phyloP scores from a whole-genome alignment of 192 early-diverging fungal genomes.

The Coemansia sp. region DNA sequence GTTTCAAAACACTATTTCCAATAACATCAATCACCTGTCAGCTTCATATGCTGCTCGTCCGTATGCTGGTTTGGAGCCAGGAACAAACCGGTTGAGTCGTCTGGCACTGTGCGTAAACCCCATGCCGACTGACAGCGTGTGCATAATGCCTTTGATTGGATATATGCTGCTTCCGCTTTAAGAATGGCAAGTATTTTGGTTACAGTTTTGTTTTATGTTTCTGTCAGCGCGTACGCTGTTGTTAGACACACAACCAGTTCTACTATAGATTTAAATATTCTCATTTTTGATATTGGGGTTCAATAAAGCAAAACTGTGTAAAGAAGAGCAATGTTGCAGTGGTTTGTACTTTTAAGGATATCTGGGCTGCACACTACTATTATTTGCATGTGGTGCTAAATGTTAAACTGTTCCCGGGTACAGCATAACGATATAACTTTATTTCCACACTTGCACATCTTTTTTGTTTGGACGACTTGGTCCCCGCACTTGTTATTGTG shows the following conservation, averaged over 20 bases:
- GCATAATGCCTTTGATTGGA: conserved; percentile 39
- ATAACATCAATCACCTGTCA: conserved; percentile 31
- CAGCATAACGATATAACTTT: background rate
- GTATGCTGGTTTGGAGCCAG: conserved; percentile 21
- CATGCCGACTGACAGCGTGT: conserved; percentile 21
- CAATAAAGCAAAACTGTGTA: no score
- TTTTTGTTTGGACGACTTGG: background rate
- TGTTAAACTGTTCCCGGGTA: background rate
- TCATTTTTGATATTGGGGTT: background rate
- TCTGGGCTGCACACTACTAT: no score
- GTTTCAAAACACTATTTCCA: conserved; percentile 30
- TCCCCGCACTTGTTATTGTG: background rate
- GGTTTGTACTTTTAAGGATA: no score
- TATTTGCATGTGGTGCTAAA: background rate
- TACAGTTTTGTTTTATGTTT: conserved; percentile 31
- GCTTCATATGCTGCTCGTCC: conserved; percentile 32
- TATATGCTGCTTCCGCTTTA: conserved; percentile 40
- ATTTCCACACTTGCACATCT: background rate
- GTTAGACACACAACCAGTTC: conserved; percentile 12
- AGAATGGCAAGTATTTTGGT: conserved; percentile 28
- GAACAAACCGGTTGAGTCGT: conserved; percentile 28
- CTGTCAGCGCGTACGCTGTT: conserved; percentile 12
- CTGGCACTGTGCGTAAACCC: conserved; percentile 29
- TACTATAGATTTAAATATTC: background rate
- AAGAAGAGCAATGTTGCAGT: no score